Evolutionary conservation across 768 basidiomycete species (phyloP).

Genomic region (Tremella fuciformis): DNA sequence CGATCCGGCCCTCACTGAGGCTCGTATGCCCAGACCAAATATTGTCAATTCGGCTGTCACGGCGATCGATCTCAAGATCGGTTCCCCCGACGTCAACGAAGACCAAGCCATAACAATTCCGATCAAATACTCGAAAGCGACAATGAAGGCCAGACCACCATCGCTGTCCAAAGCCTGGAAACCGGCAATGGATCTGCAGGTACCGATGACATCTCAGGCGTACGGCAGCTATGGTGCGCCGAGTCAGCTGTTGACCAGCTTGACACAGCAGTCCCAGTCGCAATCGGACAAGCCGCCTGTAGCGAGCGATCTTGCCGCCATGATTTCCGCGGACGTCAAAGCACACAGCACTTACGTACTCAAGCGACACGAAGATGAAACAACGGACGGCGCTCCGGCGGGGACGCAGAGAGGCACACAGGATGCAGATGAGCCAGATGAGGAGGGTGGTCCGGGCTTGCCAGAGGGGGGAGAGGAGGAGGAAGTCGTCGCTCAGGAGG

Average conservation of each 20-base stretch:
- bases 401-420: constrained; percentile 47
- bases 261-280: constrained; percentile 24
- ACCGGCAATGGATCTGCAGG: constrained; percentile 45
- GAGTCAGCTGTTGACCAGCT: constrained; percentile 27
- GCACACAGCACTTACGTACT: constrained; percentile 35
- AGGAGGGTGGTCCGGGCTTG: constrained; percentile 38
- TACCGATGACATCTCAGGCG: constrained; percentile 22
- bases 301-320: constrained; percentile 26
- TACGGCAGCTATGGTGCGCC: constrained; percentile 22
- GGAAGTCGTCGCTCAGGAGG: constrained; percentile 49
- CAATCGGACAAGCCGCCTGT: constrained; percentile 4
- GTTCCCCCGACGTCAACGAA: constrained; percentile 64
- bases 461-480: constrained; percentile 51
- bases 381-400: constrained; percentile 9
- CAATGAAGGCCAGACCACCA: constrained; percentile 66
- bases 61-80: constrained; percentile 70
- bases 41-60: constrained; percentile 65
- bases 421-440: constrained; percentile 37
- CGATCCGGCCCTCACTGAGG: constrained; percentile 64
- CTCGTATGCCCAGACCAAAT: constrained; percentile 54
- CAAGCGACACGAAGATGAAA: constrained; percentile 15
- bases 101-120: constrained; percentile 73
- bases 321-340: constrained; percentile 48
- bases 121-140: constrained; percentile 77
- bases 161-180: constrained; percentile 66